A percentile compares a stretch with the other conserved stretches of the same genome.
Evolutionary conservation across 495 filamentous ascomycete species (phyloP).

Genomic region (Podospora pseudocomata): DNA sequence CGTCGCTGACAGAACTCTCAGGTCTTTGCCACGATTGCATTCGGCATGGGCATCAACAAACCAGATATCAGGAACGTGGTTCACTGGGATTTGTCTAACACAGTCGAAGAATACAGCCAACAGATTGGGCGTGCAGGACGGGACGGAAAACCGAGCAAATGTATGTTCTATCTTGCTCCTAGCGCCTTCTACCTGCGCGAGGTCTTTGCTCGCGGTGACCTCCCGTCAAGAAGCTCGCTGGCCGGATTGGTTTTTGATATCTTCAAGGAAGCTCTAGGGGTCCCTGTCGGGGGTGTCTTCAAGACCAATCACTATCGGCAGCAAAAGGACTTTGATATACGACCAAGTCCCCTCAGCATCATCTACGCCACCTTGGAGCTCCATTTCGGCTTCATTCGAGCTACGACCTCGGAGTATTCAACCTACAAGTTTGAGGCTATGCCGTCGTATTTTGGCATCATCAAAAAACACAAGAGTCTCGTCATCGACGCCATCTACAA

Average conservation of each 20-base stretch:
- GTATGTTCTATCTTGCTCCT: conserved; percentile 51
- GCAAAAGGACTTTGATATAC: conserved; percentile 42
- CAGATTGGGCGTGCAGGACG: conserved; percentile 58
- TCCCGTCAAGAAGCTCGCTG: conserved; percentile 49
- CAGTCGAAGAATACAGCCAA: conserved; percentile 58
- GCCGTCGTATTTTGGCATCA: conserved; percentile 20
- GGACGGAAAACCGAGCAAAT: conserved; percentile 50
- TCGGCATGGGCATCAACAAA: conserved; percentile 61
- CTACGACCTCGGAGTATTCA: conserved; percentile 53
- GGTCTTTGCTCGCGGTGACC: conserved; percentile 53
- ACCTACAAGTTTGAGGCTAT: conserved; percentile 46
- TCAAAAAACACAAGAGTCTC: conserved; percentile 28
- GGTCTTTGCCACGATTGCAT: conserved; percentile 57
- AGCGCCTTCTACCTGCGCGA: conserved; percentile 53
- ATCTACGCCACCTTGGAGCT: conserved; percentile 55
- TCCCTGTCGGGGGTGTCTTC: conserved; percentile 42
- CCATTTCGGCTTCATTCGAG: conserved; percentile 50
- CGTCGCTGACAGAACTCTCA: conserved; percentile 10
- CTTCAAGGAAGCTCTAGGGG: conserved; percentile 30
- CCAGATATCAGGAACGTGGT: conserved; percentile 55
- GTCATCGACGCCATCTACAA: conserved; percentile 39
- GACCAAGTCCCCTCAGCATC: conserved; percentile 39
- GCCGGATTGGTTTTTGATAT: conserved; percentile 43
- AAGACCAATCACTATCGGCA: conserved; percentile 42
- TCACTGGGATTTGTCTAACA: conserved; percentile 53